A percentile compares a stretch with the other conserved stretches of the same genome.
phyloP scores from a whole-genome alignment of 805 yeast species.

The Metschnikowia henanensis region DNA sequence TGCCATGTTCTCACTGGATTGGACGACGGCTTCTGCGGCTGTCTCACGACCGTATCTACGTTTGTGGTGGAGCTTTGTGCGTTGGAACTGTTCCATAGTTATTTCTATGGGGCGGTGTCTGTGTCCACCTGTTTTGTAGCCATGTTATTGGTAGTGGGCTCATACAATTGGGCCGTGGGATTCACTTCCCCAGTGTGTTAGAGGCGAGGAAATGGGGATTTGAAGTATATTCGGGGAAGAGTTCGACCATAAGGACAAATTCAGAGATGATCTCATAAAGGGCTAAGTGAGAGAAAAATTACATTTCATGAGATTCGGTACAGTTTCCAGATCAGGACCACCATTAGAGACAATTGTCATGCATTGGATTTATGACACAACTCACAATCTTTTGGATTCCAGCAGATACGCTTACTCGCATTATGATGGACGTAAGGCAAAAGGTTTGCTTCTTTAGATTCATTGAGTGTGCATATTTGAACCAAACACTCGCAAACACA shows the following conservation, averaged over 20 bases:
- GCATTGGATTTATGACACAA: no score
- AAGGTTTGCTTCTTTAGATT: no score
- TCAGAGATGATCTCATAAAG: no score
- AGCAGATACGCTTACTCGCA: no score
- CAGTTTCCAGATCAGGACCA: no score
- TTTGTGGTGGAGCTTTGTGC: conserved; percentile 64
- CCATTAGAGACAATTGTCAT: no score
- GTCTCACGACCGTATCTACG: conserved; percentile 74
- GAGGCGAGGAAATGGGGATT: background rate
- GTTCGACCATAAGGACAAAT: background rate
- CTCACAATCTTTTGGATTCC: no score
- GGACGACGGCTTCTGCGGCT: conserved; percentile 68
- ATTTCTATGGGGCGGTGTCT: conserved; percentile 52
- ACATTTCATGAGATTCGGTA: no score
- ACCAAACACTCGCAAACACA: no score
- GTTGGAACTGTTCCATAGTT: conserved; percentile 32
- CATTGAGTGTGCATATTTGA: no score
- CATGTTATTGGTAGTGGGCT: conserved; percentile 63
- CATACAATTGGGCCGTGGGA: conserved; percentile 70
- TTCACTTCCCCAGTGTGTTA: conserved; percentile 21
- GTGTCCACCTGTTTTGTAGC: conserved; percentile 48
- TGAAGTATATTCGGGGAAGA: background rate
- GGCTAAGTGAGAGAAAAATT: no score
- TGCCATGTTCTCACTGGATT: conserved; percentile 58
- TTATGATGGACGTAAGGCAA: no score